A percentile compares a stretch with the other conserved stretches of the same genome.
Evolutionary conservation across 179 eudicot genomes (phyloP).

Genomic region (Beta corolliflora): DNA sequence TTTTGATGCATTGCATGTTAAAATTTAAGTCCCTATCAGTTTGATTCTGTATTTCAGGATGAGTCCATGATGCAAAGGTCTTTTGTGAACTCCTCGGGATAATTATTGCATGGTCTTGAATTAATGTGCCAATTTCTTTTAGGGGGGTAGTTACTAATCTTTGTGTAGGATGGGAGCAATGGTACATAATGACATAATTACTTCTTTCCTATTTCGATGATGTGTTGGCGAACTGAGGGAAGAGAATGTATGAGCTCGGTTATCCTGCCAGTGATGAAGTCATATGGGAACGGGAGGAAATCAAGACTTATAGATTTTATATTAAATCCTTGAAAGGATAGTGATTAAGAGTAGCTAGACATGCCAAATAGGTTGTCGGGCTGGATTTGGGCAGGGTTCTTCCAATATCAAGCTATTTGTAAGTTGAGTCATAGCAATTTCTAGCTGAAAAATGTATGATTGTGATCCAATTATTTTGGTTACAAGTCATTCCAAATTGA

Average conservation of each 20-base stretch:
- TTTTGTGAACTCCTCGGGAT: too few species aligned
- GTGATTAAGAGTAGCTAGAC: not conserved
- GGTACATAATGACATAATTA: not conserved
- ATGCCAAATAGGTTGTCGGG: not conserved
- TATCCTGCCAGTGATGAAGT: not conserved
- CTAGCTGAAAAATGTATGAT: not conserved
- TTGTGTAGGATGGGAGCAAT: not conserved
- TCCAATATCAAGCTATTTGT: not conserved
- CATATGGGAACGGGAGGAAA: not conserved
- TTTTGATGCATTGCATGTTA: too few species aligned
- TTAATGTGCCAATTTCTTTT: too few species aligned
- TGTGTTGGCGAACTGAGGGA: not conserved
- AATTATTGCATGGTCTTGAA: too few species aligned
- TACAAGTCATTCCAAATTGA: not conserved
- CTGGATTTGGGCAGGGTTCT: not conserved
- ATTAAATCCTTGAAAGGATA: not conserved
- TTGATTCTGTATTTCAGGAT: too few species aligned
- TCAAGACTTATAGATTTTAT: not conserved
- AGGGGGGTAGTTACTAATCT: too few species aligned
- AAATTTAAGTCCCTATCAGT: too few species aligned
- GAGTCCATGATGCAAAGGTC: too few species aligned
- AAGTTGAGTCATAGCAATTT: not conserved
- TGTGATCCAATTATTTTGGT: not conserved
- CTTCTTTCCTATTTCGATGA: not conserved
- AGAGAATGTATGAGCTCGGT: not conserved